These are phyloP conservation scores for Eucalyptus virginea DNA, from an alignment of 345 rosid species.

Conservation along the genomic window DNA sequence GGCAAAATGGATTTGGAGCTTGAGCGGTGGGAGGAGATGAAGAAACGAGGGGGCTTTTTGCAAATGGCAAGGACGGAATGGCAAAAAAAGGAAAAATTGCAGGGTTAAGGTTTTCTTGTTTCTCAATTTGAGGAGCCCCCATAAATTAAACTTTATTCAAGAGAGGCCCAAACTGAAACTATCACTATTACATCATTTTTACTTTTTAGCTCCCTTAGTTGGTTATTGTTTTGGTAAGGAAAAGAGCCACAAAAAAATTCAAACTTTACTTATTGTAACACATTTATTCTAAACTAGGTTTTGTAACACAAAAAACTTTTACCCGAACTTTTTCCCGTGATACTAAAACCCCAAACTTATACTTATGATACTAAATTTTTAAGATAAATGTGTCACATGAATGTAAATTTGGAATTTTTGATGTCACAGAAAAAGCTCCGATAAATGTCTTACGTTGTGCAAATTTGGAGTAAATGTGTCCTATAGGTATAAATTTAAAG, in stretches of 20 bases:
- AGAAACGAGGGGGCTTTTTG: neutral
- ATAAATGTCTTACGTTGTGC: accelerated
- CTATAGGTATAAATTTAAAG: accelerated
- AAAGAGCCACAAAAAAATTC: too few species aligned
- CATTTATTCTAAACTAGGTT: accelerated
- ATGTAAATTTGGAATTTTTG: accelerated
- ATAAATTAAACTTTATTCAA: neutral
- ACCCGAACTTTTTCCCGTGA: accelerated
- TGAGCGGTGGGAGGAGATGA: neutral
- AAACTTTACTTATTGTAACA: accelerated
- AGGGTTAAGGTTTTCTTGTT: neutral
- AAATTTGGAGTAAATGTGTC: accelerated
- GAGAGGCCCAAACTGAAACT: neutral
- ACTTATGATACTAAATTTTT: accelerated
- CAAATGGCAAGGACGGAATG: neutral
- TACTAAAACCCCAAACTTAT: too few species aligned
- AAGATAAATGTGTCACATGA: accelerated
- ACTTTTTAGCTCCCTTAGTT: neutral
- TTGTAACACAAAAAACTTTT: accelerated
- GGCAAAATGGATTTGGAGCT: neutral
- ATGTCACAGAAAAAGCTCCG: accelerated
- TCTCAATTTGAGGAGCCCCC: neutral
- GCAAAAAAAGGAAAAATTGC: neutral
- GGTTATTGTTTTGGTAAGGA: neutral
- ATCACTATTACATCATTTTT: neutral